Evolutionary conservation across 2,329 filamentous ascomycete genomes (phyloP).

Genomic region (Hirsutella rhossiliensis): DNA sequence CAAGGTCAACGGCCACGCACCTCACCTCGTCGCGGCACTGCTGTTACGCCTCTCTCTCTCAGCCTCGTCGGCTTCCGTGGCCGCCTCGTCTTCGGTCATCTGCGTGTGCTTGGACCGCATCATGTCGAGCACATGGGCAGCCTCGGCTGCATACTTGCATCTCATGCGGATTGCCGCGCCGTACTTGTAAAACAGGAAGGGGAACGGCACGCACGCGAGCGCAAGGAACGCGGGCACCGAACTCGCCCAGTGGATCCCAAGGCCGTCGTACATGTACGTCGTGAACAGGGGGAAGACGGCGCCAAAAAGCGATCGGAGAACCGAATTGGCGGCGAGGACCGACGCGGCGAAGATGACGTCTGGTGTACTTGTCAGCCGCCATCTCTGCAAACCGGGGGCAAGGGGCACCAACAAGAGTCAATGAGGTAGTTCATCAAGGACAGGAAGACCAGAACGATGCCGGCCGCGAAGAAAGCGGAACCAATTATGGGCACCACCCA

Average conservation of each 20-base stretch:
- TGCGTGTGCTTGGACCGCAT: constrained; percentile 22
- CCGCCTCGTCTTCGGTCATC: constrained; percentile 16
- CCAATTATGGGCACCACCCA: constrained; percentile 39
- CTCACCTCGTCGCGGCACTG: background rate
- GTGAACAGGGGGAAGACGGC: constrained; percentile 66
- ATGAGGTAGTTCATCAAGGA: constrained; percentile 54
- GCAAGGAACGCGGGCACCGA: constrained; percentile 64
- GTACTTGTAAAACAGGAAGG: constrained; percentile 66
- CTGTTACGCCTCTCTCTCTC: constrained; percentile 14
- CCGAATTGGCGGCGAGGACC: constrained; percentile 59
- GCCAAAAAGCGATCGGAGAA: constrained; percentile 61
- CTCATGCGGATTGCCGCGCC: constrained; percentile 48
- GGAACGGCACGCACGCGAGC: constrained; percentile 59
- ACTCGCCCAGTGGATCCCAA: constrained; percentile 67
- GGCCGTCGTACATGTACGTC: constrained; percentile 39
- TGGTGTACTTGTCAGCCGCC: constrained; percentile 9
- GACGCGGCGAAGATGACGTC: constrained; percentile 67
- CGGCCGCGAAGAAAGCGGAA: constrained; percentile 39
- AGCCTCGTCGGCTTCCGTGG: constrained; percentile 10
- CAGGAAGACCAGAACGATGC: constrained; percentile 54
- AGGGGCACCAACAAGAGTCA: constrained; percentile 35
- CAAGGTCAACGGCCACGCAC: background rate
- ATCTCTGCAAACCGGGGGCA: background rate
- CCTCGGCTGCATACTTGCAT: constrained; percentile 60
- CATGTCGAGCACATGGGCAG: constrained; percentile 44